These are phyloP conservation scores for Ceratobasidium sp. DNA, from an alignment of 1,284 basidiomycete species.

Conservation along the genomic window DNA sequence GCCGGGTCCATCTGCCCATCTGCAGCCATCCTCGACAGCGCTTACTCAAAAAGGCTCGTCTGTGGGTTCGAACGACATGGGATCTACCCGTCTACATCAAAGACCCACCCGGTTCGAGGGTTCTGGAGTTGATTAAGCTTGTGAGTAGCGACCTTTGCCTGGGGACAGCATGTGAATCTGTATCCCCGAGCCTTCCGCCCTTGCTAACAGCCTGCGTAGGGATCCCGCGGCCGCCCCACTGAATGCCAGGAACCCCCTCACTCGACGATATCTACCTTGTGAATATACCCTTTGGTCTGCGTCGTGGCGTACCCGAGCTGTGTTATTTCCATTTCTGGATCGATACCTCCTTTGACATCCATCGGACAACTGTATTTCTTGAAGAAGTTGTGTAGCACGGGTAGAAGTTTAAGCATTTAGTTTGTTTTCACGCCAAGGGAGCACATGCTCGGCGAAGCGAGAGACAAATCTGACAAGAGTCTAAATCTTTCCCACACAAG, in stretches of 20 bases:
- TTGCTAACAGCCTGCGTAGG: neutral
- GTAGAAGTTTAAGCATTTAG: slow-evolving; percentile 9
- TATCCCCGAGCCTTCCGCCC: neutral
- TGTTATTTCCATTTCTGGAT: slow-evolving; percentile 25
- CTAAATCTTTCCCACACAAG: neutral
- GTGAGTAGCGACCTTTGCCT: slow-evolving; percentile 24
- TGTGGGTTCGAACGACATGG: neutral
- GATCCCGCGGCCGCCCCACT: neutral
- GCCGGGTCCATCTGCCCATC: slow-evolving; percentile 8
- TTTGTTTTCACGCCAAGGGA: slow-evolving; percentile 11
- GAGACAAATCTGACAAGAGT: neutral
- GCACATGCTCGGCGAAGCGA: neutral
- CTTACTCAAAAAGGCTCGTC: neutral
- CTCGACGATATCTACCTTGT: neutral
- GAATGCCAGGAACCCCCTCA: slow-evolving; percentile 19
- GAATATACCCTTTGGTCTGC: slow-evolving; percentile 12
- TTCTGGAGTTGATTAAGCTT: slow-evolving; percentile 22
- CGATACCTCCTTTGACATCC: slow-evolving; percentile 19
- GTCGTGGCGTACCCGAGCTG: slow-evolving; percentile 18
- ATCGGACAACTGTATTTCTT: slow-evolving; percentile 10
- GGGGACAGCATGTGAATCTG: slow-evolving; percentile 22
- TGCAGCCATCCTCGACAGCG: slow-evolving; percentile 10
- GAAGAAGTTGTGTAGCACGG: slow-evolving; percentile 11
- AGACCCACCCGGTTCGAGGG: slow-evolving; percentile 2
- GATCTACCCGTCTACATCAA: neutral